phyloP scores from a whole-genome alignment of 768 basidiomycete species.

The Gloeopeniophorella convolvens region DNA sequence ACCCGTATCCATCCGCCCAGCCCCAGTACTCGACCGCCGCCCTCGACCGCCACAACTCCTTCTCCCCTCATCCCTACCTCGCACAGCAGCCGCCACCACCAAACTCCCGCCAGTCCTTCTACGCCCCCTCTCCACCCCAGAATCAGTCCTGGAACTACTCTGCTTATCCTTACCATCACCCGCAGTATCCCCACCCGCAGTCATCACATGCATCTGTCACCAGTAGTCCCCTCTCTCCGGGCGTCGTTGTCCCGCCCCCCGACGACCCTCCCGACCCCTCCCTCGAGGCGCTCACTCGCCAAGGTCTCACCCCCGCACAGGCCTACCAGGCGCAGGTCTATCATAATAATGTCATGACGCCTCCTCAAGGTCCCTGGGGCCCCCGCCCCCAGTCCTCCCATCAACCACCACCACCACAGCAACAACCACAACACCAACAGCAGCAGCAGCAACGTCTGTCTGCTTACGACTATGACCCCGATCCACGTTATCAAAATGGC shows the following conservation, averaged over 20 bases:
- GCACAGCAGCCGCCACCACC: slow-evolving; percentile 22
- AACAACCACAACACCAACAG: slow-evolving; percentile 19
- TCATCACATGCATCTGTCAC: slow-evolving; percentile 39
- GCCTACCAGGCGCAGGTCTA: slow-evolving; percentile 77
- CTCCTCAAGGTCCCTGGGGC: slow-evolving; percentile 21
- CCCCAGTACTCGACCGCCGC: slow-evolving; percentile 27
- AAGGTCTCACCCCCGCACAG: slow-evolving; percentile 68
- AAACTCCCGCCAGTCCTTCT: slow-evolving; percentile 37
- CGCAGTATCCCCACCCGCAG: slow-evolving; percentile 29
- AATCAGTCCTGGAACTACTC: slow-evolving; percentile 22
- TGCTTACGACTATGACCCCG: slow-evolving; percentile 20
- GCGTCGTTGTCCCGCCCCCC: slow-evolving; percentile 40
- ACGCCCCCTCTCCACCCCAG: slow-evolving; percentile 26
- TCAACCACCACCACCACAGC: slow-evolving; percentile 31
- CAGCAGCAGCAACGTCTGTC: slow-evolving; percentile 19
- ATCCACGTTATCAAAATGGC: slow-evolving; percentile 25
- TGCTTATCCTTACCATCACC: slow-evolving; percentile 29
- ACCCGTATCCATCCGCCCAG: slow-evolving; percentile 36
- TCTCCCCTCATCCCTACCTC: slow-evolving; percentile 27
- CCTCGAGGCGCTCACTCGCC: slow-evolving; percentile 38
- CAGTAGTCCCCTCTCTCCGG: slow-evolving; percentile 44
- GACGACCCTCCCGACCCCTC: slow-evolving; percentile 44
- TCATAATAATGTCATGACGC: slow-evolving; percentile 36
- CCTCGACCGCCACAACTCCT: slow-evolving; percentile 42
- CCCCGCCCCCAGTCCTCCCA: too few relatives aligned